phyloP scores from a whole-genome alignment of 495 filamentous ascomycete genomes.

The Elasticomyces elasticus region DNA sequence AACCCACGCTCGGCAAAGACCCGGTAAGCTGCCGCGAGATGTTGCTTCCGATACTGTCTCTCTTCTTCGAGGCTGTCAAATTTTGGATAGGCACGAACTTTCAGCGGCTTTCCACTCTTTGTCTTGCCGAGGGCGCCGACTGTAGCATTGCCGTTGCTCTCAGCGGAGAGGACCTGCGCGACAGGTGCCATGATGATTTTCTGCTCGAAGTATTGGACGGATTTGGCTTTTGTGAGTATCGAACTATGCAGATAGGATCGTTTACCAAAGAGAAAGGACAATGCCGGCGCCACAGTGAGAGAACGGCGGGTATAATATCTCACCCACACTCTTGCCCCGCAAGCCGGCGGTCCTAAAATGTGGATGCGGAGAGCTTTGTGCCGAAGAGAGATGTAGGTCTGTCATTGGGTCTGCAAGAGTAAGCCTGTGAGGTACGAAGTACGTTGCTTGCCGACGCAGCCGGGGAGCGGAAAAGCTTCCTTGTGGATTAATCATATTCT shows the following conservation, averaged over 20 bases:
- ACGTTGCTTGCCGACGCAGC: no score
- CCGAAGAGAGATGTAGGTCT: neutral
- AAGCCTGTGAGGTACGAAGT: no score
- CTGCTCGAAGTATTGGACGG: no score
- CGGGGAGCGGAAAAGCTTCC: no score
- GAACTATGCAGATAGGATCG: neutral
- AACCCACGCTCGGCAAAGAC: slow-evolving; percentile 59
- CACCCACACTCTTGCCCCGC: neutral
- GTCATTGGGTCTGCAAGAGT: no score
- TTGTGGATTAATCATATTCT: no score
- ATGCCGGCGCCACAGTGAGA: neutral
- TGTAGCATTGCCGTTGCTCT: slow-evolving; percentile 13
- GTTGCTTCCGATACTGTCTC: slow-evolving; percentile 59
- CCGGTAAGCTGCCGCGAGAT: slow-evolving; percentile 62
- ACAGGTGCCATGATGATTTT: slow-evolving; percentile 3
- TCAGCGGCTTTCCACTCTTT: slow-evolving; percentile 25
- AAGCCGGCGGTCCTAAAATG: neutral
- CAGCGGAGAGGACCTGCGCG: slow-evolving; percentile 2
- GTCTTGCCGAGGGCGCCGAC: slow-evolving; percentile 28
- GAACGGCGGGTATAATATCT: neutral
- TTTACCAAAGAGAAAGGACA: neutral
- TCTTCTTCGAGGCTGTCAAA: slow-evolving; percentile 50
- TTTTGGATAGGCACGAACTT: slow-evolving; percentile 37
- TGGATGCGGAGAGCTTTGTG: neutral
- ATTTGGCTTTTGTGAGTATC: neutral